Evolutionary conservation across 495 filamentous ascomycete species (phyloP), one percentile per base, ranked within the genome.

Genomic region (Amphirosellinia nigrospora): DNA sequence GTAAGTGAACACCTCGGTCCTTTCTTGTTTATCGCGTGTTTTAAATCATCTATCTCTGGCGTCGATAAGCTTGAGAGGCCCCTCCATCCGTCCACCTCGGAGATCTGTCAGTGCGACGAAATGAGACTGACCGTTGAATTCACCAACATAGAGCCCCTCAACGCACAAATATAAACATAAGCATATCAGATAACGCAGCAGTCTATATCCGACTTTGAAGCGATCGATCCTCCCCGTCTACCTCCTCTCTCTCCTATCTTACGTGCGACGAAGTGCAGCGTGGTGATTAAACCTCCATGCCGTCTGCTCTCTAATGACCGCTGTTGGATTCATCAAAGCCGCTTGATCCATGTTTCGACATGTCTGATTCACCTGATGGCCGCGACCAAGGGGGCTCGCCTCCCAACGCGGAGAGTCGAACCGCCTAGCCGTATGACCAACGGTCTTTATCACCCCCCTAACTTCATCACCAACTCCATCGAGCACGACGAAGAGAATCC

Each of bases 331-430:
- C 41, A 39, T 38, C 41, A 13, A 38, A 34, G 11, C 56, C n/a
- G 30, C 21, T 28, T 53, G 53, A 30, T 62, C 45, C 66, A 69
- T 69, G 66, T 62, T 50, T 62, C 56, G 36, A 53, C 58, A 69
- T 69, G 66, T 69, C 66, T 69, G 34, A 23, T n/a, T 13, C 32
- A n/a, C 43, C 56, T 62, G 56, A 69, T 28, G 39, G 50, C 45
- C 30, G 16, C 56, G 34, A 26, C 34, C 53, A 56, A 36, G 13
- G 32, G 55, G 53, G 21, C 32, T 30, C 66, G 38, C 15, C 65
- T 68, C 55, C 1, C 11, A 36, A 7, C 23, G 52, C 23, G 16
- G 36, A 52, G 13, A 23, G 64, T 34, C 32, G 34, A 9, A 4
- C 21, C 19, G n/a, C n/a, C n/a, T n/a, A 28, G 16, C n/a, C 50